These are phyloP conservation scores for Hirsutella thompsonii DNA, from an alignment of 2,329 filamentous ascomycete species.

Conservation along the genomic window DNA sequence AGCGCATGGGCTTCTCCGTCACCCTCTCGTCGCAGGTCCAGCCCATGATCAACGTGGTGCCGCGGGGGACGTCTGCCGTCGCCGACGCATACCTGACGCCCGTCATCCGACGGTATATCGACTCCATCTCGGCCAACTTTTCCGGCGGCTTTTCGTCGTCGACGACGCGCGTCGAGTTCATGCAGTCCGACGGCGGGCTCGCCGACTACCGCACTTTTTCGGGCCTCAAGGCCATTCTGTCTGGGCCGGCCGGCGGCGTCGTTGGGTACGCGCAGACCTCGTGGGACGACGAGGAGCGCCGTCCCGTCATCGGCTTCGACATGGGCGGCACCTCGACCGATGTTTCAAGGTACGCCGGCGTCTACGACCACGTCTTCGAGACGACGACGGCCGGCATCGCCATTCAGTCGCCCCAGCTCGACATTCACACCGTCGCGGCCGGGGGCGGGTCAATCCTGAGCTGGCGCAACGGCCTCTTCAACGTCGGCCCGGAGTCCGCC, in stretches of 20 bases:
- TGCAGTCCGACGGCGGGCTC: slow-evolving; percentile 47
- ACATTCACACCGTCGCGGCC: slow-evolving; percentile 71
- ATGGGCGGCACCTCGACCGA: slow-evolving; percentile 61
- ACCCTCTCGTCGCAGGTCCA: slow-evolving; percentile 22
- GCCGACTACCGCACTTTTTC: slow-evolving; percentile 50
- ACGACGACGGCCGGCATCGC: slow-evolving; percentile 67
- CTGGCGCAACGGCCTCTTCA: slow-evolving; percentile 60
- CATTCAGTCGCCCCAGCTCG: slow-evolving; percentile 66
- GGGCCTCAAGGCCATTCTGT: slow-evolving; percentile 58
- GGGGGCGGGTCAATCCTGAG: slow-evolving; percentile 61
- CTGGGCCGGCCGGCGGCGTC: slow-evolving; percentile 66
- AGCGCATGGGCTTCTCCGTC: slow-evolving; percentile 27
- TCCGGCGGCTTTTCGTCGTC: slow-evolving; percentile 18
- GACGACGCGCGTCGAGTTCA: slow-evolving; percentile 51
- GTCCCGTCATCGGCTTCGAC: slow-evolving; percentile 64
- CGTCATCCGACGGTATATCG: slow-evolving; percentile 20
- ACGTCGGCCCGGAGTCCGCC: slow-evolving; percentile 60
- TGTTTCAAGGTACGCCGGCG: slow-evolving; percentile 50
- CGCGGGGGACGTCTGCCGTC: slow-evolving; percentile 26
- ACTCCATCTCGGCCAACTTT: slow-evolving; percentile 22
- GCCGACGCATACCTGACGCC: slow-evolving; percentile 31
- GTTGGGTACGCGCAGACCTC: slow-evolving; percentile 64
- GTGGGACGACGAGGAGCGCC: slow-evolving; percentile 53
- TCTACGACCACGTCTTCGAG: slow-evolving; percentile 43
- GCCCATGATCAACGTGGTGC: slow-evolving; percentile 29